Evolutionary conservation across 192 early-diverging fungal genomes (phyloP).

Genomic region (Coemansia sp.): DNA sequence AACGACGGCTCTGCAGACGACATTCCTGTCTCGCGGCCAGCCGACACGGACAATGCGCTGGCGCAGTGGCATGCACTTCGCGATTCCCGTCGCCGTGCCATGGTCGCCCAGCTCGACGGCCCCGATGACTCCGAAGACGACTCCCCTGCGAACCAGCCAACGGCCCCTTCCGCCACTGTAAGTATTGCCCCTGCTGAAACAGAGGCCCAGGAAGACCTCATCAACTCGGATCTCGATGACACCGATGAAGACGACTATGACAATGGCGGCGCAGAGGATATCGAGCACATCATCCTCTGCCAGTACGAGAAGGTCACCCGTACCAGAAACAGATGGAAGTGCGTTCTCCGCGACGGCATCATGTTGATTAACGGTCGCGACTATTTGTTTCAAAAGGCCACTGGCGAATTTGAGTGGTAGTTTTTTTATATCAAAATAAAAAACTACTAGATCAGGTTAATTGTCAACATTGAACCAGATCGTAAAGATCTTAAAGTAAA

Average conservation of each 20-base stretch:
- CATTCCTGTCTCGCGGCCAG: not conserved
- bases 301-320: constrained; percentile 83
- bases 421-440: not conserved
- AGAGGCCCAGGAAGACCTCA: constrained; percentile 57
- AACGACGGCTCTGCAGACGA: constrained; percentile 62
- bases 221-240: constrained; percentile 76
- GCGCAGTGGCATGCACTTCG: constrained; percentile 26
- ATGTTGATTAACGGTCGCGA: constrained; percentile 93
- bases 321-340: constrained; percentile 99
- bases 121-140: constrained; percentile 40
- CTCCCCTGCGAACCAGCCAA: constrained; percentile 41
- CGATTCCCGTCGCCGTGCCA: constrained; percentile 10
- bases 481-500: too few species aligned
- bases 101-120: constrained; percentile 40
- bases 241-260: constrained; percentile 68
- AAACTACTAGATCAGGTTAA: too few species aligned
- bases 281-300: constrained; percentile 73
- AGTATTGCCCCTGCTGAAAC: not conserved
- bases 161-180: constrained; percentile 23
- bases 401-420: constrained; percentile 98
- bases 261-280: constrained; percentile 60
- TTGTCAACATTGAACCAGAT: not conserved
- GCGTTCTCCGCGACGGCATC: constrained; percentile 94
- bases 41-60: constrained; percentile 19
- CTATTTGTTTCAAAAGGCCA: constrained; percentile 92